These are phyloP conservation scores for Sphaerostilbella broomeana DNA, from an alignment of 2,329 filamentous ascomycete species.

Conservation along the genomic window DNA sequence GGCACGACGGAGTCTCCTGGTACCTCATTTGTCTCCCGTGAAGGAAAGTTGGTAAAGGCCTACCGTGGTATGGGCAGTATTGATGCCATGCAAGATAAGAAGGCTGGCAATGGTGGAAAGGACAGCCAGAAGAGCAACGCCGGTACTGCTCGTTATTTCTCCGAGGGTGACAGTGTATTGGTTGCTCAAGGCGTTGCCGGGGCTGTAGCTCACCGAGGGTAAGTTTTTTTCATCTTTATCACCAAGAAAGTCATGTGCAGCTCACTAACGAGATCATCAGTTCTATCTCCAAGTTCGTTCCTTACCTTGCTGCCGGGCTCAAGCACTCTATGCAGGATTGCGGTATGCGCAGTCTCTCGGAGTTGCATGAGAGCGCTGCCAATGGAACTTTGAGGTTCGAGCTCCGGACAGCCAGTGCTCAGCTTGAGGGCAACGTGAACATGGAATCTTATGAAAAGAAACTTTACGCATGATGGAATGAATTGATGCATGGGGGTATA, in stretches of 20 bases:
- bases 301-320: constrained; percentile 88
- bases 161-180: constrained; percentile 87
- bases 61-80: constrained; percentile 99
- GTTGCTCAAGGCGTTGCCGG: constrained; percentile 96
- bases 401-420: constrained; percentile 85
- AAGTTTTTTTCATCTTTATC: constrained; percentile 27
- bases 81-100: constrained; percentile 99
- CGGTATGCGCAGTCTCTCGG: constrained; percentile 71
- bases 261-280: constrained; percentile 36
- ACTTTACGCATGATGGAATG: constrained; percentile 69
- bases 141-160: constrained; percentile 96
- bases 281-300: constrained; percentile 89
- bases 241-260: no score
- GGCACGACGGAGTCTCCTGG: constrained; percentile 97
- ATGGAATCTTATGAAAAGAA: constrained; percentile 99
- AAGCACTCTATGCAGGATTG: constrained; percentile 98
- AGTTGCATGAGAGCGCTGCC: constrained; percentile 68
- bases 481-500: constrained; percentile 17
- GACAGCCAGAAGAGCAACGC: constrained; percentile 79
- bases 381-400: constrained; percentile 82
- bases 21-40: constrained; percentile 90
- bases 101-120: constrained; percentile 69
- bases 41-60: constrained; percentile 97
- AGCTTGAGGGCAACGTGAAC: constrained; percentile 95
- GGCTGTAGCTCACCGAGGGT: constrained; percentile 69